Percentiles rank a stretch among this genome's conserved stretches.
These are phyloP conservation scores for Solanum sitiens DNA, from an alignment of 257 asterid species.

Conservation along the genomic window DNA sequence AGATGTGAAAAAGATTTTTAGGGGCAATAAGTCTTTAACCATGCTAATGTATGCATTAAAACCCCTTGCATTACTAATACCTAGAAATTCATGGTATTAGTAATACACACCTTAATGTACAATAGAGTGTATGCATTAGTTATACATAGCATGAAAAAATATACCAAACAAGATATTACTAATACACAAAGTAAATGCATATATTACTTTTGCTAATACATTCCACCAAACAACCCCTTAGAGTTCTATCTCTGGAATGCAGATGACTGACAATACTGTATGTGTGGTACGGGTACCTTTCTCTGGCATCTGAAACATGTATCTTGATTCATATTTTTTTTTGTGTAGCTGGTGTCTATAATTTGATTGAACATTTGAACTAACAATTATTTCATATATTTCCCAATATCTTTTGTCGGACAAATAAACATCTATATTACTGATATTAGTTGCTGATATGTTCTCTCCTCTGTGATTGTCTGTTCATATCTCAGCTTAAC, in stretches of 20 bases:
- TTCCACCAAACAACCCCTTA: background rate
- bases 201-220: background rate
- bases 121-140: background rate
- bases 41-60: background rate
- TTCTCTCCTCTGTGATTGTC: background rate
- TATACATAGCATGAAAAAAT: background rate
- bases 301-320: background rate
- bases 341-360: background rate
- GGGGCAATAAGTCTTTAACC: background rate
- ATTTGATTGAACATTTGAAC: background rate
- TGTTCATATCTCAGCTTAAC: constrained; percentile 45
- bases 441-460: background rate
- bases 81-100: background rate
- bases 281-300: background rate
- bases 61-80: background rate
- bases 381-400: background rate
- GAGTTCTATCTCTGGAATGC: background rate
- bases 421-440: background rate
- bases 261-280: background rate
- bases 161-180: background rate
- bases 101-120: background rate
- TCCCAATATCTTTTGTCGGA: background rate
- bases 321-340: background rate
- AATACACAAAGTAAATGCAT: background rate
- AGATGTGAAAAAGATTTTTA: background rate